A percentile compares a stretch with the other conserved stretches of the same genome.
phyloP scores from a whole-genome alignment of 2,329 filamentous ascomycete genomes.

The Colletotrichum musicola region DNA sequence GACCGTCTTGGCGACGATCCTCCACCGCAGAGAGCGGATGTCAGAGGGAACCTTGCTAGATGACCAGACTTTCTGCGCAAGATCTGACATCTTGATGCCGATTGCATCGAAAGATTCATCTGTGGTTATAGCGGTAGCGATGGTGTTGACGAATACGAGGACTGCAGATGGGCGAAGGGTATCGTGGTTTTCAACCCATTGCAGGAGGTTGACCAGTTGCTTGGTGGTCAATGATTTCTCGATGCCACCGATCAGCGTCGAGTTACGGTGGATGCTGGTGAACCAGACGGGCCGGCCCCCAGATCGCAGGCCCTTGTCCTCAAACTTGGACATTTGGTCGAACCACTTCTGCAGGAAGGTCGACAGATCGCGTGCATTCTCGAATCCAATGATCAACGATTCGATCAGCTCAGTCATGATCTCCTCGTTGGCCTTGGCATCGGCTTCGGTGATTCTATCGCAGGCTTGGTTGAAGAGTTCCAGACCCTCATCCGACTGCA shows the following conservation, averaged over 20 bases:
- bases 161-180: constrained; percentile 47
- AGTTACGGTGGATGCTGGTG: constrained; percentile 33
- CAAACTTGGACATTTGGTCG: constrained; percentile 53
- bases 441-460: constrained; percentile 45
- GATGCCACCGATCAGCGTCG: constrained; percentile 43
- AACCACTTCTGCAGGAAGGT: constrained; percentile 63
- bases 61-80: constrained; percentile 45
- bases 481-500: constrained; percentile 52
- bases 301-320: constrained; percentile 38
- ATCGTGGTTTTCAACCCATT: constrained; percentile 55
- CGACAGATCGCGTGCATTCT: constrained; percentile 57
- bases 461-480: constrained; percentile 56
- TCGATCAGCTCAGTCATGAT: constrained; percentile 53
- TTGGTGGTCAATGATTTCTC: constrained; percentile 58
- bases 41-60: constrained; percentile 46
- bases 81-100: constrained; percentile 53
- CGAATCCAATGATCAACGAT: constrained; percentile 59
- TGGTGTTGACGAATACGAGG: constrained; percentile 57
- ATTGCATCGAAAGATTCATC: constrained; percentile 59
- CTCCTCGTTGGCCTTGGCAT: constrained; percentile 38
- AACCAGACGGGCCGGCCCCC: constrained; percentile 45
- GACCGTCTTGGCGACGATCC: constrained; percentile 51
- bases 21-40: constrained; percentile 55
- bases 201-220: constrained; percentile 58
- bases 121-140: constrained; percentile 56